Conservation (phyloP, 176 grass and related monocot species). For the Cenchrus fungigraminus region DNA sequence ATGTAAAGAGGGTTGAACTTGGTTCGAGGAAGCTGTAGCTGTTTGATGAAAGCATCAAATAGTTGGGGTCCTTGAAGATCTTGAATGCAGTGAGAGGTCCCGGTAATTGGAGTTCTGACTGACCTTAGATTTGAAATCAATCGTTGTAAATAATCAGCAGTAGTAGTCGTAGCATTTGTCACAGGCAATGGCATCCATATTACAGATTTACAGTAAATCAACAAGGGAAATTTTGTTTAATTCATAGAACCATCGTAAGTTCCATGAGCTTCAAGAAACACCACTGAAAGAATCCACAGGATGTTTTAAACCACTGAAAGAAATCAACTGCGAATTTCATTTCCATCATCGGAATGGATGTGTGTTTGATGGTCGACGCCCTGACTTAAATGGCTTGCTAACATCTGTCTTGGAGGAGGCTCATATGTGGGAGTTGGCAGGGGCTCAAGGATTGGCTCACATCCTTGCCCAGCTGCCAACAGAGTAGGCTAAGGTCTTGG, state of each 20-base stretch:
- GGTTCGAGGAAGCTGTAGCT: constrained; percentile 9
- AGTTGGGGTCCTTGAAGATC: constrained; percentile 27
- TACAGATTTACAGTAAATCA: not conserved
- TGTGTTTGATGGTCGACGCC: too few relatives aligned
- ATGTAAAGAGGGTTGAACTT: constrained; percentile 35
- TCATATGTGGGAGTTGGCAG: too few relatives aligned
- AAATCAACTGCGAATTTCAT: not conserved
- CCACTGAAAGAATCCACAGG: not conserved
- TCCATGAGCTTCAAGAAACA: not conserved
- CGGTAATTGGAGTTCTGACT: constrained; percentile 8
- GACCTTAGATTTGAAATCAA: constrained; percentile 18
- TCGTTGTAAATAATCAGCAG: constrained; percentile 38
- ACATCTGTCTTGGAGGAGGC: too few relatives aligned
- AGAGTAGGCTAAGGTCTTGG: too few relatives aligned
- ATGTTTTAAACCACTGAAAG: not conserved
- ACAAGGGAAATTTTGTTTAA: not conserved
- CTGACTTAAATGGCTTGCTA: too few relatives aligned
- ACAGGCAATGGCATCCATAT: constrained; percentile 13
- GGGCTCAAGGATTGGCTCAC: too few relatives aligned
- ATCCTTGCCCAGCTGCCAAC: too few relatives aligned
- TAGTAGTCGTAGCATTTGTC: constrained; percentile 9
- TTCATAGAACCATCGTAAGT: not conserved
- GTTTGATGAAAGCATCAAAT: constrained; percentile 41
- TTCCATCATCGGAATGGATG: not conserved
- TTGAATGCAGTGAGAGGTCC: not conserved